phyloP scores from a whole-genome alignment of 75 land plant species.

The Gnetum montanum region DNA sequence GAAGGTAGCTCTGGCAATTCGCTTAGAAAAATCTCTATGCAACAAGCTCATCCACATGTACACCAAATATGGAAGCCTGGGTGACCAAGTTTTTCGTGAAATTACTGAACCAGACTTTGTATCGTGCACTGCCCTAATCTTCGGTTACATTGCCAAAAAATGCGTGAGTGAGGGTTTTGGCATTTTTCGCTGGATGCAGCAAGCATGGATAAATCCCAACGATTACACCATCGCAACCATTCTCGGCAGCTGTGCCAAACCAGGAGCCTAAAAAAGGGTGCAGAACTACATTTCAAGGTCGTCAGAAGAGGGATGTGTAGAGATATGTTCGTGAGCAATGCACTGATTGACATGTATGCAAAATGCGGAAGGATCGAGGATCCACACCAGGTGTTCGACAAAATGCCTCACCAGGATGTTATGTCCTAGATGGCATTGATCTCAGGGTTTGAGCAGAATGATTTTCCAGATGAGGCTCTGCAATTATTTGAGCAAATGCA shows the following conservation, averaged over 20 bases:
- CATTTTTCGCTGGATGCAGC: conserved; percentile 26
- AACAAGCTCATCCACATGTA: conserved; percentile 47
- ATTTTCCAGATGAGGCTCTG: conserved; percentile 22
- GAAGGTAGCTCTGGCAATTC: too few relatives aligned
- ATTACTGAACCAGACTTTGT: conserved; percentile 25
- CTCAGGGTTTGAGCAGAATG: conserved; percentile 28
- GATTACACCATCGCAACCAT: conserved; percentile 19
- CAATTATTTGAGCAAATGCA: conserved; percentile 27
- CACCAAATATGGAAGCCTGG: conserved; percentile 17
- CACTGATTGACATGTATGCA: conserved; percentile 57
- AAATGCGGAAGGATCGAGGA: conserved; percentile 32
- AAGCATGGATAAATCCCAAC: conserved; percentile 29
- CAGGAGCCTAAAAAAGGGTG: conserved; percentile 22
- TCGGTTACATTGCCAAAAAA: conserved; percentile 29
- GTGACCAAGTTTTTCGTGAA: conserved; percentile 44
- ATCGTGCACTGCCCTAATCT: conserved; percentile 57
- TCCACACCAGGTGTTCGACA: conserved; percentile 31
- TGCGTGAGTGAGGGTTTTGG: conserved; percentile 11
- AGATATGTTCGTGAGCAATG: conserved; percentile 26
- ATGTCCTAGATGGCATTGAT: conserved; percentile 62
- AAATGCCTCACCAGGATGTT: conserved; percentile 20
- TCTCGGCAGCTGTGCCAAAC: conserved; percentile 27
- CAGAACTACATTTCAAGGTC: conserved; percentile 25
- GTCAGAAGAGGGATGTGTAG: conserved; percentile 13
- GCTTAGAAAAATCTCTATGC: too few relatives aligned